These are phyloP conservation scores for Sporothrix dimorphospora DNA, from an alignment of 2,329 filamentous ascomycete species.

Conservation along the genomic window DNA sequence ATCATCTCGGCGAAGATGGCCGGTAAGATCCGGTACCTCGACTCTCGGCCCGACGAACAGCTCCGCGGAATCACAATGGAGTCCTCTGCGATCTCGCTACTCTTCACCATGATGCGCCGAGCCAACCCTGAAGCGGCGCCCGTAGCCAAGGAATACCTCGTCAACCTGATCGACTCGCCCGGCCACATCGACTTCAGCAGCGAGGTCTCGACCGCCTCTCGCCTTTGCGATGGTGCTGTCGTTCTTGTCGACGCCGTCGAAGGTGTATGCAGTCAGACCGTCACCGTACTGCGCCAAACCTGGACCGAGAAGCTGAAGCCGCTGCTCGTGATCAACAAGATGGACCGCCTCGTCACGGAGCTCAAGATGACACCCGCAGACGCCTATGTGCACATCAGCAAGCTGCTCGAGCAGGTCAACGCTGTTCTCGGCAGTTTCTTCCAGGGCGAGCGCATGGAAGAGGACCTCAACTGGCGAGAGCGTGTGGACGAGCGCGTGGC, in stretches of 20 bases:
- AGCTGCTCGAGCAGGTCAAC: slow-evolving; percentile 93
- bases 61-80: slow-evolving; percentile 99
- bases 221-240: slow-evolving; percentile 91
- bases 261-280: slow-evolving; percentile 97
- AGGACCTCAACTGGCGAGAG: slow-evolving; percentile 94
- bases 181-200: slow-evolving; percentile 99
- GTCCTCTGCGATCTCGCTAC: slow-evolving; percentile 94
- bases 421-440: slow-evolving; percentile 97
- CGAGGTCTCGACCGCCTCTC: slow-evolving; percentile 93
- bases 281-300: slow-evolving; percentile 90
- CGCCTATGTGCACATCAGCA: slow-evolving; percentile 85
- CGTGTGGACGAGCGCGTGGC: slow-evolving; percentile 84
- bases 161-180: slow-evolving; percentile 97
- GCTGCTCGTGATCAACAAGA: slow-evolving; percentile 95
- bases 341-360: slow-evolving; percentile 92
- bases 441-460: slow-evolving; percentile 97
- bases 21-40: slow-evolving; percentile 96
- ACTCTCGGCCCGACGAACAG: slow-evolving; percentile 95
- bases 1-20: slow-evolving; percentile 98
- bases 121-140: slow-evolving; percentile 68
- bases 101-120: slow-evolving; percentile 87
- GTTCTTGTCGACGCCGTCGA: slow-evolving; percentile 96
- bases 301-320: slow-evolving; percentile 97
- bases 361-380: slow-evolving; percentile 90
- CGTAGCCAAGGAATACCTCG: slow-evolving; percentile 83